These are phyloP conservation scores for Colletotrichum sp. DNA, from an alignment of 2,329 filamentous ascomycete genomes.

Conservation along the genomic window DNA sequence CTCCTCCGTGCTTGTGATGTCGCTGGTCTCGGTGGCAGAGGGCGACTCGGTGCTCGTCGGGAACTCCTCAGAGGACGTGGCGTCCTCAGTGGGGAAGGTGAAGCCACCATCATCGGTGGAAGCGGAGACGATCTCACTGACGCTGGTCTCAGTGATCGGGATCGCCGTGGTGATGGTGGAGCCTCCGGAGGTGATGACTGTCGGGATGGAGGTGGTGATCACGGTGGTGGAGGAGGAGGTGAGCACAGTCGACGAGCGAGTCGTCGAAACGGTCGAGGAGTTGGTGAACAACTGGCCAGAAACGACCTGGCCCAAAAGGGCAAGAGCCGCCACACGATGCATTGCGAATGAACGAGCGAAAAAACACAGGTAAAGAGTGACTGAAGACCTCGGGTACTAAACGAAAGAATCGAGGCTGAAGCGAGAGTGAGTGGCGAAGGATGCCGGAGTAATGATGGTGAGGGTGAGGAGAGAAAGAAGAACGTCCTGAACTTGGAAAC, in stretches of 20 bases:
- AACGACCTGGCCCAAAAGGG: conserved; percentile 7
- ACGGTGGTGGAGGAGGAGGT: background rate
- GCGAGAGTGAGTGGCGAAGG: conserved; percentile 8
- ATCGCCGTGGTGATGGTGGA: background rate
- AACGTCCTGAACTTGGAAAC: background rate
- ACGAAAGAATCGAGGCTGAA: conserved; percentile 17
- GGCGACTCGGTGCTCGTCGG: background rate
- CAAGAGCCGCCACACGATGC: background rate
- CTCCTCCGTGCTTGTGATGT: background rate
- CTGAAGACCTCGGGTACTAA: conserved; percentile 16
- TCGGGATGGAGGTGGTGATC: background rate
- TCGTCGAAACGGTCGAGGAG: background rate
- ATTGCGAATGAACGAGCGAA: conserved; percentile 8
- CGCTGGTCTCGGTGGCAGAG: background rate
- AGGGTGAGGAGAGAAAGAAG: conserved; percentile 15
- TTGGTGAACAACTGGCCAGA: background rate
- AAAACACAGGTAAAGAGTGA: conserved; percentile 17
- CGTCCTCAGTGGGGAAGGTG: background rate
- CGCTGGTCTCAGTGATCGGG: background rate
- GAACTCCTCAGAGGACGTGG: no score
- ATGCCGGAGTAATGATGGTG: conserved; percentile 17
- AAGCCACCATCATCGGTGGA: background rate
- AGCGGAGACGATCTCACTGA: background rate
- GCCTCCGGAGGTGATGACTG: background rate
- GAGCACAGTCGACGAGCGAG: background rate